These are phyloP conservation scores for Yamadazyma ubonensis DNA, from an alignment of 805 yeast genomes.

Conservation along the genomic window DNA sequence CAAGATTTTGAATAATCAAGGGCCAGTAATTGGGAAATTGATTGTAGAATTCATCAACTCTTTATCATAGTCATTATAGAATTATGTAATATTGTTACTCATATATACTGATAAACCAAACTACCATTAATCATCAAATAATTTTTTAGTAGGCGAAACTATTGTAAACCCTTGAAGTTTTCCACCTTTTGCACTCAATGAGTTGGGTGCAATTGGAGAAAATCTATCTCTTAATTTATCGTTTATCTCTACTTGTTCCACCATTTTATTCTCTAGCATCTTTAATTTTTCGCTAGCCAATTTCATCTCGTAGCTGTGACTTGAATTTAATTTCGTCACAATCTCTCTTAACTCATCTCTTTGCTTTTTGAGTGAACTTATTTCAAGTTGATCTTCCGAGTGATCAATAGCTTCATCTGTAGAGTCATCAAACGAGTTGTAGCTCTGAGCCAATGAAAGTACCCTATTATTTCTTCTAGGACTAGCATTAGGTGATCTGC, in stretches of 20 bases:
- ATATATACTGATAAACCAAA: conserved; percentile 6
- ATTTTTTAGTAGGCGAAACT: conserved; percentile 31
- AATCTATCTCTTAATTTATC: conserved; percentile 32
- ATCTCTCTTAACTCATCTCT: conserved; percentile 43
- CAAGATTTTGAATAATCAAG: conserved; percentile 38
- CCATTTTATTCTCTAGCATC: conserved; percentile 29
- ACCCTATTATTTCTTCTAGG: conserved; percentile 6
- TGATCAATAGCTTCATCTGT: conserved; percentile 11
- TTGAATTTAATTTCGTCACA: conserved; percentile 35
- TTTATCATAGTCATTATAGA: background rate
- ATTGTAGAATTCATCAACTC: conserved; percentile 31
- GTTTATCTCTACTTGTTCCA: conserved; percentile 31
- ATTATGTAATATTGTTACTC: background rate
- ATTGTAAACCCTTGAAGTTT: conserved; percentile 40
- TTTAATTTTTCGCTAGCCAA: conserved; percentile 35
- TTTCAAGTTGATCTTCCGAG: conserved; percentile 21
- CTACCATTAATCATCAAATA: conserved; percentile 19
- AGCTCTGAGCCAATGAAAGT: conserved; percentile 8
- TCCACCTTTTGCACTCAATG: conserved; percentile 20
- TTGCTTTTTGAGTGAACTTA: conserved; percentile 26
- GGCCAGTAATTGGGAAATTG: conserved; percentile 35
- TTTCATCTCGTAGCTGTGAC: conserved; percentile 36
- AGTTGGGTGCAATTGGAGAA: conserved; percentile 2
- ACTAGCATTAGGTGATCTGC: background rate
- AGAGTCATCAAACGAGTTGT: conserved; percentile 5